Base-by-base conservation (phyloP, 106 monocot species). In the Xerophyta viscosa region DNA sequence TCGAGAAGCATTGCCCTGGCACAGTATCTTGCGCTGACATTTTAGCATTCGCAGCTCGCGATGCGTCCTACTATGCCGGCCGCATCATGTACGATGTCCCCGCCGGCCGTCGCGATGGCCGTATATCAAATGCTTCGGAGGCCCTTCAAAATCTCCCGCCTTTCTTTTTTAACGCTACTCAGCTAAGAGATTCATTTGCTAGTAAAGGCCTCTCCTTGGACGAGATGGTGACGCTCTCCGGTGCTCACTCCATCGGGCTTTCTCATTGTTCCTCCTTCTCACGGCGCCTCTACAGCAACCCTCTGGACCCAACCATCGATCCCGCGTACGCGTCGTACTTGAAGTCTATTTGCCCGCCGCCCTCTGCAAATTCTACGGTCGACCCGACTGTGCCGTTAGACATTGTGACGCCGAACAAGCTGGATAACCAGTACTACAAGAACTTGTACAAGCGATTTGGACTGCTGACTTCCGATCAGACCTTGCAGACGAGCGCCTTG, bases 191-290 rank as follows among this genome's bases (percentile, higher is more conserved):
- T 4, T 67, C 5, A 56, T 82, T 82, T 22, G 67, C 71, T 1
- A 37, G 15, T 29, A 82, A 82, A 19, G 77, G 72, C 8, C 50
- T 82, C 21, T 20, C 56, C 20, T 20, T 50, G 27, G 67, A 68
- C 5, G 76, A 82, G 28, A 66, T 81, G 62, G 71, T 67, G 20
- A 65, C 65, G 17, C 81, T 81, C 15, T 80, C 79, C 19, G 79
- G 80, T 8, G 82, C 82, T 6, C 82, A 77, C 64, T 47, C 77
- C 4, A 47, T 82, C 11, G 82, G 82, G 21, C 41, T 24, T 8
- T 46, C 77, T 9, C 76, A 77, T 59, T 82, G 82, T 68, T 11
- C 45, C 3, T 46, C 69, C 41, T 73, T 77, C 48, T 23, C 37
- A n/a, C 46, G 7, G 31, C 25, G 82, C 19, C 61, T 73, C 4